Percentiles rank a stretch among this genome's conserved stretches.
Evolutionary conservation across 192 early-diverging fungal species (phyloP).

Genomic region (Rhizoclosmatium globosum): DNA sequence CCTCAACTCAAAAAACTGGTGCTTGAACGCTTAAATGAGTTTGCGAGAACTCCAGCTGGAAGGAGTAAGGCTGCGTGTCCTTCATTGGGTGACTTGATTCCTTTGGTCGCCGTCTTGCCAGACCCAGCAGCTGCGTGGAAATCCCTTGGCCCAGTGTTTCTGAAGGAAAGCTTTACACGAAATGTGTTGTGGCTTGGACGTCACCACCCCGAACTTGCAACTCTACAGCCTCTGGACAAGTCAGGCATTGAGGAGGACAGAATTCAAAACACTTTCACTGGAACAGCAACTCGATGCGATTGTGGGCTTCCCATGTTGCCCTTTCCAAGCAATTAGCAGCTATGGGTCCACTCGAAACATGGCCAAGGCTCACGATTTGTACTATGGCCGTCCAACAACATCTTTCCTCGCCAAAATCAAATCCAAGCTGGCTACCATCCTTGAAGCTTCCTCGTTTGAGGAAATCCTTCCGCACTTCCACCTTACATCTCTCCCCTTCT

Average conservation of each 20-base stretch:
- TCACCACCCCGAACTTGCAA: constrained; percentile 32
- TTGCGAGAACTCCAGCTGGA: constrained; percentile 23
- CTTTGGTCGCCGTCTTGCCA: constrained; percentile 34
- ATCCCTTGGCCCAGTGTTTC: constrained; percentile 22
- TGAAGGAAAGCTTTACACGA: constrained; percentile 33
- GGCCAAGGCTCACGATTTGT: constrained; percentile 28
- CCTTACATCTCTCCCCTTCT: constrained; percentile 26
- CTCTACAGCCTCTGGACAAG: neutral
- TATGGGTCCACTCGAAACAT: neutral
- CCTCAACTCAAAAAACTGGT: constrained; percentile 34
- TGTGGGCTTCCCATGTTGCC: constrained; percentile 24
- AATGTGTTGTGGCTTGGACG: constrained; percentile 39
- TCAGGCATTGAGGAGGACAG: constrained; percentile 18
- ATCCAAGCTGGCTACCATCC: constrained; percentile 4
- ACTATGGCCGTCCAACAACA: constrained; percentile 40
- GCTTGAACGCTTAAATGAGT: constrained; percentile 18
- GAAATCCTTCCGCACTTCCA: constrained; percentile 29
- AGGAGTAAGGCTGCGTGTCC: constrained; percentile 36
- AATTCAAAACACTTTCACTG: constrained; percentile 23
- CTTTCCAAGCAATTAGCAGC: constrained; percentile 29
- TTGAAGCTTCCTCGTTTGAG: neutral
- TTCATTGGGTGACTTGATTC: constrained; percentile 46
- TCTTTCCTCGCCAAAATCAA: constrained; percentile 32
- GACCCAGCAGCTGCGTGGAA: constrained; percentile 22
- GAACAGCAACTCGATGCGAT: constrained; percentile 16